Evolutionary conservation across 169 alveolate species (phyloP).

Genomic region (Babesia caballi): DNA sequence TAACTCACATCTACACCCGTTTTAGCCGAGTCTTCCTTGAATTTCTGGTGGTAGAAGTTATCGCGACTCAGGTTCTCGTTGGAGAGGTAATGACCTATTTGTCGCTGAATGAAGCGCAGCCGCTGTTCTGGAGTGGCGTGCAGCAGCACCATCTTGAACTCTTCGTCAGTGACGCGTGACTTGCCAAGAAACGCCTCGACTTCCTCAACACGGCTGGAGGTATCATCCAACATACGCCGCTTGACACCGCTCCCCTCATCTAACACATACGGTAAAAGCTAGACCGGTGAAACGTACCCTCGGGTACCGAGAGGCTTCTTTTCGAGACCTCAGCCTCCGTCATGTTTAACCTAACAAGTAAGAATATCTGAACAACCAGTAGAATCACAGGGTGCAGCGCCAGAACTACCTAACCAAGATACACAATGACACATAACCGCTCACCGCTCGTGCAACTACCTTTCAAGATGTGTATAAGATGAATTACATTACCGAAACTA

Average conservation of each 20-base stretch:
- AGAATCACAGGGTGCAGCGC: neutral
- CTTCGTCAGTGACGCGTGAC: constrained; percentile 50
- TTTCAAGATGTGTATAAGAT: neutral
- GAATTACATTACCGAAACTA: too few relatives aligned
- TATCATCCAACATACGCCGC: constrained; percentile 20
- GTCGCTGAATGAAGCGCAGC: constrained; percentile 45
- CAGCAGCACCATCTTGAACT: constrained; percentile 28
- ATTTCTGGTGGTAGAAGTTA: constrained; percentile 47
- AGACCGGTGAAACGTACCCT: neutral
- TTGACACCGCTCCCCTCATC: constrained; percentile 2
- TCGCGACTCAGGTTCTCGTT: constrained; percentile 54
- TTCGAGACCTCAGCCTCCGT: constrained; percentile 8
- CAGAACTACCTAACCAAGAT: neutral
- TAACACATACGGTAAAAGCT: neutral
- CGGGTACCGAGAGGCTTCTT: neutral
- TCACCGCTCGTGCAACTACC: neutral
- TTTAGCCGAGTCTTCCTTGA: constrained; percentile 48
- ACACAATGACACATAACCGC: neutral
- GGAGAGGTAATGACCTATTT: constrained; percentile 47
- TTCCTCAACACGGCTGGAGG: constrained; percentile 5
- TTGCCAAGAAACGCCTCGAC: constrained; percentile 43
- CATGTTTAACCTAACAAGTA: neutral
- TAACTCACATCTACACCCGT: constrained; percentile 41
- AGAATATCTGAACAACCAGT: neutral
- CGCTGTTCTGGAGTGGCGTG: constrained; percentile 53